Conservation (phyloP, 345 rosid genomes). For the Cardamine occulta region DNA sequence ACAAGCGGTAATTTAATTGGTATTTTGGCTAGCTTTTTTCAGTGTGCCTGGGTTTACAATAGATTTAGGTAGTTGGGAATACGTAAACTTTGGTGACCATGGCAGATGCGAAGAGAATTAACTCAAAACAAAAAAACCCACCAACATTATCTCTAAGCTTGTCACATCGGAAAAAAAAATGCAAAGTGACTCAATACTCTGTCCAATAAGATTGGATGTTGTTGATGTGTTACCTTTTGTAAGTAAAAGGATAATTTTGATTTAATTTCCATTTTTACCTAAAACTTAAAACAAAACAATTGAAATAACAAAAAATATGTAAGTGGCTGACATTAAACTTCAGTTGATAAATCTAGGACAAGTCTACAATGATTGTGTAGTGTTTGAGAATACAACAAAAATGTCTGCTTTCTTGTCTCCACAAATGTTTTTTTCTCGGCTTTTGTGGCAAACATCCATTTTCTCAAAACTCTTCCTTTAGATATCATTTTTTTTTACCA, state of each 20-base stretch:
- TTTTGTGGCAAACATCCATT: neutral
- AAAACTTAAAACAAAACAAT: neutral
- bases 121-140: neutral
- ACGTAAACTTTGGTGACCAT: neutral
- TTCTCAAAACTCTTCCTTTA: neutral
- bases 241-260: neutral
- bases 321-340: conserved; percentile 10
- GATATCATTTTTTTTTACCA: neutral
- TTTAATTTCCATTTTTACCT: neutral
- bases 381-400: neutral
- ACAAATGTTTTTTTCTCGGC: neutral
- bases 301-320: neutral
- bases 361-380: neutral
- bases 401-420: conserved; percentile 7
- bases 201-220: conserved; percentile 5
- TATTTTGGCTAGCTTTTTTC: no score
- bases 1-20: no score
- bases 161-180: neutral
- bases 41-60: no score
- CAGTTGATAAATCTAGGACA: neutral
- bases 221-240: neutral
- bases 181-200: conserved; percentile 7
- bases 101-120: neutral
- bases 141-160: neutral
- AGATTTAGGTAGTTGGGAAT: neutral